Evolutionary conservation across 306 rosid species (phyloP).

Genomic region (Begonia peltatifolia): DNA sequence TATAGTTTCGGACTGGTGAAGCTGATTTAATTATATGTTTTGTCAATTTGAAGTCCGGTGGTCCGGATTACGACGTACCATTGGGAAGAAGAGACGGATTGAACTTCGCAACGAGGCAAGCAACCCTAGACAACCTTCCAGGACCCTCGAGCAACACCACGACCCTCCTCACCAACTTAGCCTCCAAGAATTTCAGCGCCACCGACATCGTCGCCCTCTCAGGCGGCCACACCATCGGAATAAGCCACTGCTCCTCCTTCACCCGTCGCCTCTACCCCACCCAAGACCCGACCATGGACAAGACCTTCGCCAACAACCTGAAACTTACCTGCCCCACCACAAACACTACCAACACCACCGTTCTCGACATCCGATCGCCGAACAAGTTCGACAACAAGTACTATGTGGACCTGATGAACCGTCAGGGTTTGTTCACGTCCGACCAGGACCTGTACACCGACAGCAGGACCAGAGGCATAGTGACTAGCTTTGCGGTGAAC

Average conservation of each 20-base stretch:
- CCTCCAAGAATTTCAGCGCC: conserved; percentile 19
- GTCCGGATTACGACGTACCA: conserved; percentile 45
- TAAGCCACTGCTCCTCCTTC: conserved; percentile 33
- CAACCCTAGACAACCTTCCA: conserved; percentile 25
- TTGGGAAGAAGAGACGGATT: conserved; percentile 47
- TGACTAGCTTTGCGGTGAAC: conserved; percentile 26
- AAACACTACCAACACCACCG: conserved; percentile 12
- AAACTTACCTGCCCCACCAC: conserved; percentile 17
- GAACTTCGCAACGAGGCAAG: conserved; percentile 15
- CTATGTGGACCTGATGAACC: conserved; percentile 31
- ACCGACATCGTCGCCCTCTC: conserved; percentile 45
- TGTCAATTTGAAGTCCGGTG: conserved; percentile 38
- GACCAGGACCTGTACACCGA: conserved; percentile 34
- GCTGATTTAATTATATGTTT: neutral
- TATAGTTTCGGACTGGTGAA: no score
- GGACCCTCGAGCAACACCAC: conserved; percentile 15
- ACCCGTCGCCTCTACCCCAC: conserved; percentile 27
- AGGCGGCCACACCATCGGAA: conserved; percentile 55
- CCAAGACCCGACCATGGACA: conserved; percentile 35
- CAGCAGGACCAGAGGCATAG: conserved; percentile 26
- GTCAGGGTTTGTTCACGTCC: conserved; percentile 53
- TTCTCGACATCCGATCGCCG: conserved; percentile 34
- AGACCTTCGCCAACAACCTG: conserved; percentile 34
- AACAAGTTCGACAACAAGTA: conserved; percentile 45
- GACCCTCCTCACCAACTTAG: conserved; percentile 10